Percentiles rank a stretch among this genome's conserved stretches.
phyloP scores from a whole-genome alignment of 2,329 filamentous ascomycete species.

The Phialocephala sp. region DNA sequence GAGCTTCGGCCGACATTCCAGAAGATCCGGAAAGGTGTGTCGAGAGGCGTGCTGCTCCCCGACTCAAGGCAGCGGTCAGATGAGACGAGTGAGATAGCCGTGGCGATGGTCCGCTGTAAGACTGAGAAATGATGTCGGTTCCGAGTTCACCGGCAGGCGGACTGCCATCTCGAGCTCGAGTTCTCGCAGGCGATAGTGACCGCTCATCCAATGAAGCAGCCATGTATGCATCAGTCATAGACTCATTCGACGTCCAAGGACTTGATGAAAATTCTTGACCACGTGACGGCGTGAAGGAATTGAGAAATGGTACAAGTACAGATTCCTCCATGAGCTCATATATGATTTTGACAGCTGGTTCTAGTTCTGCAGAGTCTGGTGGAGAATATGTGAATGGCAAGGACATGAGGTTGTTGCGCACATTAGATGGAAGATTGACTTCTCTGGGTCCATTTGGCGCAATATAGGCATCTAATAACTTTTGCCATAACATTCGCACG shows the following conservation, averaged over 20 bases:
- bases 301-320: constrained; percentile 89
- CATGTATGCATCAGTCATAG: constrained; percentile 39
- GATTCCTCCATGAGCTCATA: constrained; percentile 98
- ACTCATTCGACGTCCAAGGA: constrained; percentile 42
- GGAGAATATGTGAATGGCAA: constrained; percentile 67
- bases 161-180: constrained; percentile 36
- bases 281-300: constrained; percentile 48
- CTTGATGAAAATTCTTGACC: constrained; percentile 33
- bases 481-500: constrained; percentile 82
- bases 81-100: constrained; percentile 40
- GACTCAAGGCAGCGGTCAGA: constrained; percentile 36
- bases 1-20: constrained; percentile 53
- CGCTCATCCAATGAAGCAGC: constrained; percentile 38
- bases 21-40: constrained; percentile 43
- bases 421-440: constrained; percentile 86
- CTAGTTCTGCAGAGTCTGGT: constrained; percentile 75
- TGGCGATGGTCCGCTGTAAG: constrained; percentile 34
- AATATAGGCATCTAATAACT: constrained; percentile 89
- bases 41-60: constrained; percentile 36
- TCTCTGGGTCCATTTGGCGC: constrained; percentile 82
- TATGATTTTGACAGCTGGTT: constrained; percentile 84
- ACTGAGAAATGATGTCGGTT: constrained; percentile 32
- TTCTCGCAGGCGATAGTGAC: constrained; percentile 36
- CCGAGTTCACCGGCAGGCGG: constrained; percentile 33
- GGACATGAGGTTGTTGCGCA: constrained; percentile 79